Evolutionary conservation across 805 yeast genomes (phyloP).

Genomic region (Schizosaccharomyces japonicus): DNA sequence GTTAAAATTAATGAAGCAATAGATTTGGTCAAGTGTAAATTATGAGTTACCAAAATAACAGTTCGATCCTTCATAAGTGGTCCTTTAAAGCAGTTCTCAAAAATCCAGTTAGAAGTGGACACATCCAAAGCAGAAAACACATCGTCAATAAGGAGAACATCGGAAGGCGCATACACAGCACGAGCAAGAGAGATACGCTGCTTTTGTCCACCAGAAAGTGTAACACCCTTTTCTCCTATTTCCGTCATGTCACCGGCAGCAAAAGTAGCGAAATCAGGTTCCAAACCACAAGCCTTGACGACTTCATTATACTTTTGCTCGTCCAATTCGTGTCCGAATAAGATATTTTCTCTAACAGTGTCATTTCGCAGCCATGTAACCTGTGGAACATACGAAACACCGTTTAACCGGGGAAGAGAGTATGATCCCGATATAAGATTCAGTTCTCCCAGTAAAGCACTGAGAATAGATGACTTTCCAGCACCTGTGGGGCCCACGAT

Average conservation of each 20-base stretch:
- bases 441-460: constrained; percentile 55
- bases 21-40: constrained; percentile 39
- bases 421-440: constrained; percentile 28
- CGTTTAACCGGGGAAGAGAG: constrained; percentile 28
- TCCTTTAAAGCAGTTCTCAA: constrained; percentile 44
- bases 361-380: constrained; percentile 71
- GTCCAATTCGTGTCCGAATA: constrained; percentile 38
- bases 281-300: constrained; percentile 40
- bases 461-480: constrained; percentile 53
- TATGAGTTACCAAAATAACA: constrained; percentile 64
- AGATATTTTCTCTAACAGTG: constrained; percentile 48
- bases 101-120: constrained; percentile 54
- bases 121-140: constrained; percentile 77
- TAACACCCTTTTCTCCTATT: constrained; percentile 75
- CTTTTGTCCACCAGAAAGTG: constrained; percentile 76
- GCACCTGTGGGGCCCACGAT: constrained; percentile 62
- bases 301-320: constrained; percentile 28
- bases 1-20: constrained; percentile 47
- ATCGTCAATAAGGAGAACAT: constrained; percentile 51
- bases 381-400: constrained; percentile 23
- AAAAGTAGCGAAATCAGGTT: constrained; percentile 37
- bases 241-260: constrained; percentile 62
- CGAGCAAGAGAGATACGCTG: constrained; percentile 68
- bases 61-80: constrained; percentile 30
- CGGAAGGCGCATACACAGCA: constrained; percentile 45